These are phyloP conservation scores for Mucor plumbeus DNA, from an alignment of 371 early-diverging fungal genomes.

Conservation along the genomic window DNA sequence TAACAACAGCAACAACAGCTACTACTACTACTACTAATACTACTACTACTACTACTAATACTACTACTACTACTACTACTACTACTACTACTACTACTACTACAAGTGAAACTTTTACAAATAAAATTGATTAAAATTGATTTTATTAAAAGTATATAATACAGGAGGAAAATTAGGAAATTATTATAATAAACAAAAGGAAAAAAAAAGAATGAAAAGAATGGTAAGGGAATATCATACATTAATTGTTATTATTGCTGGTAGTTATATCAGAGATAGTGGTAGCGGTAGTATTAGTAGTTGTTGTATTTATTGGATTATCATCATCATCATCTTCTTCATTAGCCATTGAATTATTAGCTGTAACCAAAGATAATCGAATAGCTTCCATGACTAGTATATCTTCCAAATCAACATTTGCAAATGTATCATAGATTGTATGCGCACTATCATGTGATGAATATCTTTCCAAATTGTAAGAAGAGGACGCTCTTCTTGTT, in stretches of 20 bases:
- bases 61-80: too few species aligned
- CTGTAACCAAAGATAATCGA: slow-evolving; percentile 48
- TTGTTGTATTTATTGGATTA: not conserved
- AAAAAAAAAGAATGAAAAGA: too few species aligned
- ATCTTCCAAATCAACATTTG: slow-evolving; percentile 74
- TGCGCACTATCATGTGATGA: not conserved
- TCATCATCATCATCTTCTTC: not conserved
- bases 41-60: too few species aligned
- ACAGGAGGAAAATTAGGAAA: not conserved
- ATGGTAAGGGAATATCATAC: not conserved
- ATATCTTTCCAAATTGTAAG: not conserved
- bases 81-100: too few species aligned
- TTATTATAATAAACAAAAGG: not conserved
- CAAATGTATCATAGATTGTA: slow-evolving; percentile 19
- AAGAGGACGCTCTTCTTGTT: not conserved
- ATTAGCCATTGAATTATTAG: not conserved
- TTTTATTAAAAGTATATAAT: not conserved
- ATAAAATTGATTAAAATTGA: not conserved
- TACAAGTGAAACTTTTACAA: not conserved
- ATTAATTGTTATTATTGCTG: not conserved
- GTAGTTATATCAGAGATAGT: not conserved
- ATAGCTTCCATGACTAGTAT: slow-evolving; percentile 86
- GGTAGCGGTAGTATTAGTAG: not conserved
- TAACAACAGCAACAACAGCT: too few species aligned
- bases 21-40: too few species aligned